Base-by-base conservation (phyloP, 768 basidiomycete species). In the Tylopilus intermedius region DNA sequence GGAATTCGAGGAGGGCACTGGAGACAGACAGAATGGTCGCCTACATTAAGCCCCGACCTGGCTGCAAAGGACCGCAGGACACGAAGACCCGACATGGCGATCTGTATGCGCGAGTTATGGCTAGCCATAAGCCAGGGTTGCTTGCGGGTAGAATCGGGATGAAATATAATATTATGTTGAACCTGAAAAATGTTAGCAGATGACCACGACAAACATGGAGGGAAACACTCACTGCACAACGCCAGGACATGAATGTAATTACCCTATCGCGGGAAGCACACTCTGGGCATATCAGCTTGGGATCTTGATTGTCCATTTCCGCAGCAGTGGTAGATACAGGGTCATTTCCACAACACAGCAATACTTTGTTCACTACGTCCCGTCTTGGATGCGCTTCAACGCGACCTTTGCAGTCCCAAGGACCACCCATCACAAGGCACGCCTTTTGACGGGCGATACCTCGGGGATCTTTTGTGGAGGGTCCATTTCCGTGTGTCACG, bases 1-100 rank as follows among this genome's bases (percentile, higher is more conserved):
- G 64, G 63, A 42, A 67, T 58, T 14, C 62, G 57, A 44, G 61
- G 59, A 47, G 66, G 65, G 38, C 66, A 67, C 26, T 46, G 55
- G 45, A 63, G 61, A 39, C 65, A 66, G 43, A 56, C 27, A 32
- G 62, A 64, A 33, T 65, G 56, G 40, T 57, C 66, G 13, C 54
- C 26, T 1, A 58, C 44, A 13, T 42, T 39, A 26, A 43, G 32
- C 18, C 51, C 56, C 8, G 47, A 30, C 11, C 21, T 5, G 21
- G 41, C 51, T 26, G 50, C 26, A 5, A 55, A 51, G 2, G 50
- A 30, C 35, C 30, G 49, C 38, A 44, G 40, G 14, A 35, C 29
- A 27, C 22, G 29, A 4, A 47, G 40, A 11, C 51, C 50, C 1
- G 48, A 5, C 22, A 13, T 41, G 30, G 45, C 37, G 15, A 58